Evolutionary conservation across 2,329 filamentous ascomycete genomes (phyloP).

Genomic region (Talaromyces sp.): DNA sequence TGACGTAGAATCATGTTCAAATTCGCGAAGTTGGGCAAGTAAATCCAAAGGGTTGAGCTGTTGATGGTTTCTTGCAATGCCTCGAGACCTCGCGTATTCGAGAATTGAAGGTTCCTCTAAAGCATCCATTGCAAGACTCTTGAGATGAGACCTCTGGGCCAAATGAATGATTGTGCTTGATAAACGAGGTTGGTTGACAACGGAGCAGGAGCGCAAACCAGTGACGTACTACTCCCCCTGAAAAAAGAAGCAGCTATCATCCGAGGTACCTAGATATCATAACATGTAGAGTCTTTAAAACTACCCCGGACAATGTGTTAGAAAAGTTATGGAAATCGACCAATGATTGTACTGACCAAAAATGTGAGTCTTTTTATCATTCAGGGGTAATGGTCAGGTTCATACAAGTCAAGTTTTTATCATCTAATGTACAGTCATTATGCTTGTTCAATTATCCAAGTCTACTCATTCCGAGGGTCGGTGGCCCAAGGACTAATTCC

Average conservation of each 20-base stretch:
- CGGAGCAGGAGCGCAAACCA: neutral
- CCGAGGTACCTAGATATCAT: neutral
- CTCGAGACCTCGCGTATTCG: constrained; percentile 48
- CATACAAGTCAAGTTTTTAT: neutral
- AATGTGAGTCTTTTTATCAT: neutral
- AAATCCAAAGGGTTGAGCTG: constrained; percentile 26
- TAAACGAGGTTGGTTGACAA: neutral
- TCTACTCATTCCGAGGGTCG: constrained; percentile 28
- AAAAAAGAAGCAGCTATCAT: neutral
- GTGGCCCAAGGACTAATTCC: constrained; percentile 49
- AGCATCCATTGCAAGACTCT: neutral
- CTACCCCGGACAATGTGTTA: no score
- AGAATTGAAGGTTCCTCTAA: constrained; percentile 36
- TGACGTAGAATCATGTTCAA: constrained; percentile 20
- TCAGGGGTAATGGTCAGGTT: neutral
- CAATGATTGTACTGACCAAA: neutral
- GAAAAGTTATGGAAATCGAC: no score
- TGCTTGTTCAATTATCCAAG: constrained; percentile 16
- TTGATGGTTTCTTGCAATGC: constrained; percentile 39
- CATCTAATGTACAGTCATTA: constrained; percentile 15
- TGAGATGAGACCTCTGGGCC: no score
- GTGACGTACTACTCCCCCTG: neutral
- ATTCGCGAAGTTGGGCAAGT: constrained; percentile 16
- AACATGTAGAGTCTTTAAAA: neutral
- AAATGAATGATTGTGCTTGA: no score